Conservation (phyloP, 78 protist genomes). For the Dictyostelium citrinum region DNA sequence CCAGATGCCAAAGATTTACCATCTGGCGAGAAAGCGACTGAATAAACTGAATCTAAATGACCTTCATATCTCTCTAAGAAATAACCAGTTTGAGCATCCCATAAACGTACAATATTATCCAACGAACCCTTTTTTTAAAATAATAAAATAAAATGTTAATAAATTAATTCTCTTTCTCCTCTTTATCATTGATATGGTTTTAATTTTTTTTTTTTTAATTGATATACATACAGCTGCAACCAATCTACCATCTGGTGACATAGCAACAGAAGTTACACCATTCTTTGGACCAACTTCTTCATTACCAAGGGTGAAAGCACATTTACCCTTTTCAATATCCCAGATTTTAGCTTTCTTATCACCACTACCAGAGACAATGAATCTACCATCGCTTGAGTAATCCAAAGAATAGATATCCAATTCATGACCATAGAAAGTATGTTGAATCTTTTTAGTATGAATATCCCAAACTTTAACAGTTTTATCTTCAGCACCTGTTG, state of each 20-base stretch:
- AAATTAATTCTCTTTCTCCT: background rate
- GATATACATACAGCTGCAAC: conserved; percentile 83
- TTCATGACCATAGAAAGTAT: conserved; percentile 85
- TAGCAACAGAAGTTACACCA: conserved; percentile 93
- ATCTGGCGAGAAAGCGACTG: conserved; percentile 91
- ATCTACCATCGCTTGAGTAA: conserved; percentile 87
- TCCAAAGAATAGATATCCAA: conserved; percentile 92
- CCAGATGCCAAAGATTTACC: conserved; percentile 90
- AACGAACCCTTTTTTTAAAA: conserved; percentile 77
- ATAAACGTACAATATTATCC: conserved; percentile 88
- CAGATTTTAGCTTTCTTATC: conserved; percentile 90
- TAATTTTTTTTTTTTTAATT: too few relatives aligned
- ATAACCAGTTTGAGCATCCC: conserved; percentile 89
- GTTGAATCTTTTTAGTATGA: conserved; percentile 30
- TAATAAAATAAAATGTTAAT: background rate
- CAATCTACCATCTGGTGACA: conserved; percentile 81
- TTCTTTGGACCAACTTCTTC: conserved; percentile 92
- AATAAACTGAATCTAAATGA: conserved; percentile 90
- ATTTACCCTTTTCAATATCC: conserved; percentile 80
- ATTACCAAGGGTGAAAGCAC: conserved; percentile 84
- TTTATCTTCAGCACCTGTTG: conserved; percentile 56
- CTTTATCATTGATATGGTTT: background rate
- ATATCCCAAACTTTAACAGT: conserved; percentile 69
- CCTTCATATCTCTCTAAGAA: conserved; percentile 89
- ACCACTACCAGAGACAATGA: conserved; percentile 91